Base-by-base conservation (phyloP, 306 rosid species). In the Ceratonia siliqua region DNA sequence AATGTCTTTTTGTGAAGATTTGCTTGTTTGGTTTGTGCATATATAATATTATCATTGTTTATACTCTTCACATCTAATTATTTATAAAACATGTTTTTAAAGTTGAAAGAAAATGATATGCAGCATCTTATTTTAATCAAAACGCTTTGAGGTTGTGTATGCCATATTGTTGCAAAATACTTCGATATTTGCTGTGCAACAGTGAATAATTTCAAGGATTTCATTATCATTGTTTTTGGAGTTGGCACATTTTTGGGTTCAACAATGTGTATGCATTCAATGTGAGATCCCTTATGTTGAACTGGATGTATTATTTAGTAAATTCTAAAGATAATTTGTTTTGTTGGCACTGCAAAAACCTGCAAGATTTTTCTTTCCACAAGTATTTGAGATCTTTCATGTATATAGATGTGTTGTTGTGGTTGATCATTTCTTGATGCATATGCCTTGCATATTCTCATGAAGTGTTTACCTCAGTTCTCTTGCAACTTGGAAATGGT, bases 31-130 rank as follows among this genome's bases (percentile, higher is more conserved):
- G 62, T 75, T 62, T 42, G 38, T 42, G 15, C 30, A 38, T 9
- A 15, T 18, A 28, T 36, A 5, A 71, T 70, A 46, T 72, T 30
- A 71, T 22, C 38, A 2, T 33, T 49, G 58, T 41, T 57, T 70
- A 7, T 48, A 38, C 49, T 66, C 41, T 48, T 38, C 41, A 20
- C 41, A 11, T 74, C 67, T 45, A 66, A 39, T 67, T 68, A 74
- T 57, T 35, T 15, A 41, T 41, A 8, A 41, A 11, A 41, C 2
- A 12, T 2, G 46, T 10, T 41, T 41, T 3, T 41, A 41, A 12
- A 41, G 2, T 41, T 41, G 12, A 12, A 41, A 41, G 46, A 12
- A 41, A 41, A 15, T 10, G 14, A 41, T 41, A 11, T 41, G 46
- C 46, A 41, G 46, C 4, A 41, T 41, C 3, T 41, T 41, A 12